Conservation (phyloP, 768 basidiomycete genomes). For the Gymnopilus dilepis region DNA sequence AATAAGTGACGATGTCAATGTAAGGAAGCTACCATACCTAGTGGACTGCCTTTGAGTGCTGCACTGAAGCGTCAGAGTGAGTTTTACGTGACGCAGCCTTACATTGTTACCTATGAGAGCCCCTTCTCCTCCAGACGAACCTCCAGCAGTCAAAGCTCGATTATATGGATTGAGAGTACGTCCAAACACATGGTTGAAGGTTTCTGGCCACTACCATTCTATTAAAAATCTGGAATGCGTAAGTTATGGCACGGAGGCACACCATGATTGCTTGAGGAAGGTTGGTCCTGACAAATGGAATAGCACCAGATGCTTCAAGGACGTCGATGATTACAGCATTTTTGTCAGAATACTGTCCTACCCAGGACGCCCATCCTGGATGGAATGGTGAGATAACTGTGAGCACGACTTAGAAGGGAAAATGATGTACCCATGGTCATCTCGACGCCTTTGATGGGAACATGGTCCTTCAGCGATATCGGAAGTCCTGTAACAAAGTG, state of each 20-base stretch:
- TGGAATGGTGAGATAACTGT: not conserved
- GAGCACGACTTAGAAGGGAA: not conserved
- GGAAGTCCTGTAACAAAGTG: slow-evolving; percentile 48
- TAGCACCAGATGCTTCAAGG: slow-evolving; percentile 66
- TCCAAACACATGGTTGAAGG: slow-evolving; percentile 80
- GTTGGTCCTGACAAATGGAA: slow-evolving; percentile 75
- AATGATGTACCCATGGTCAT: slow-evolving; percentile 62
- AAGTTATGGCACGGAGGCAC: slow-evolving; percentile 9
- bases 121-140: slow-evolving; percentile 88
- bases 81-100: not conserved
- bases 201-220: slow-evolving; percentile 68
- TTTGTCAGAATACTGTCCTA: slow-evolving; percentile 61
- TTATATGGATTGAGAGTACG: slow-evolving; percentile 80
- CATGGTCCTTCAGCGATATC: slow-evolving; percentile 77
- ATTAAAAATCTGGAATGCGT: not conserved
- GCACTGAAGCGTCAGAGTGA: not conserved
- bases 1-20: slow-evolving; percentile 1
- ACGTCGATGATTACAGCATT: slow-evolving; percentile 71
- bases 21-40: slow-evolving; percentile 35
- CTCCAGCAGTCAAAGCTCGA: slow-evolving; percentile 73
- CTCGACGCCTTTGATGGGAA: slow-evolving; percentile 70
- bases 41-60: slow-evolving; percentile 50
- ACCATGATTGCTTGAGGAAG: slow-evolving; percentile 83
- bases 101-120: slow-evolving; percentile 63
- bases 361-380: slow-evolving; percentile 75